Conservation (phyloP, 768 basidiomycete genomes). For the Lactifluus rugatus region DNA sequence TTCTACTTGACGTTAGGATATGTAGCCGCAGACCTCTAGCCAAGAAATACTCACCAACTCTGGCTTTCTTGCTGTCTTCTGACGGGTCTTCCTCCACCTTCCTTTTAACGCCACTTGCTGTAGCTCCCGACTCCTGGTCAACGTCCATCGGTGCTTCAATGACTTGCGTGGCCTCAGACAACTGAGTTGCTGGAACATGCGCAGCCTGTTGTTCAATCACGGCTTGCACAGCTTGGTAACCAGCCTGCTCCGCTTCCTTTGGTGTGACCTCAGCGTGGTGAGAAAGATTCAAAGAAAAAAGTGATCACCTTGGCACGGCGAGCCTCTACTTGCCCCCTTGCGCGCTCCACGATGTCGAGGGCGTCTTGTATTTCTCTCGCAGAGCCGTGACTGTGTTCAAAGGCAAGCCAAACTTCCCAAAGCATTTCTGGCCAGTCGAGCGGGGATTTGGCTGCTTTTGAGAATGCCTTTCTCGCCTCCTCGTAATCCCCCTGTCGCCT, state of each 20-base stretch:
- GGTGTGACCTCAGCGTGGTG: background rate
- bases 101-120: conserved; percentile 46
- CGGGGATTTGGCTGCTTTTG: conserved; percentile 55
- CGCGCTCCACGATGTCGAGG: conserved; percentile 55
- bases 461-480: conserved; percentile 57
- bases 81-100: conserved; percentile 44
- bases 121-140: conserved; percentile 28
- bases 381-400: conserved; percentile 77
- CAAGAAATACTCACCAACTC: conserved; percentile 40
- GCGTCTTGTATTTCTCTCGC: conserved; percentile 54
- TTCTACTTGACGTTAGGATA: conserved; percentile 26
- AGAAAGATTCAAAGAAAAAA: background rate
- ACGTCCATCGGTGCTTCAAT: conserved; percentile 34
- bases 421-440: conserved; percentile 94
- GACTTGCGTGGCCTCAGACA: conserved; percentile 5
- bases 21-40: background rate
- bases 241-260: conserved; percentile 57
- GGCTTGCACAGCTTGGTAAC: conserved; percentile 41
- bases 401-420: conserved; percentile 84
- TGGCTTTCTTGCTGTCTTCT: conserved; percentile 50
- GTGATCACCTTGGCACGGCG: conserved; percentile 51
- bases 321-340: conserved; percentile 50
- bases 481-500: conserved; percentile 47
- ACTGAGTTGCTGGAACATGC: conserved; percentile 25
- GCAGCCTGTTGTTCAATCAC: conserved; percentile 34